Conservation (phyloP, 305 asterid species). For the Fraxinus greggii region DNA sequence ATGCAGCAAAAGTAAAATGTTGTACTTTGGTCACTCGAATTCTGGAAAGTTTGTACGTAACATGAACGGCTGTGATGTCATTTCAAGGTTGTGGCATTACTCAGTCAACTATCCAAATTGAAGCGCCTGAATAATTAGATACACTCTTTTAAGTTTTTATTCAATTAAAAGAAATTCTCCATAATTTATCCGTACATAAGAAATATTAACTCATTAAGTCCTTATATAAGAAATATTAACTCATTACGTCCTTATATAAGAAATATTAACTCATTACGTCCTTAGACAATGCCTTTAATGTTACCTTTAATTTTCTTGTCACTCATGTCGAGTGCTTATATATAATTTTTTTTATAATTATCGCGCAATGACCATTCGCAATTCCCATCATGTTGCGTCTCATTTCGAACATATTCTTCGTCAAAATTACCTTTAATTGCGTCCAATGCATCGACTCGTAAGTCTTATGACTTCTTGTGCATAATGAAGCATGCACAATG, state of each 20-base stretch:
- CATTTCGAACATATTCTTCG: no score
- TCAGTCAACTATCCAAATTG: neutral
- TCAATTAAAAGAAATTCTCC: neutral
- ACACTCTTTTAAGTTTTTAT: neutral
- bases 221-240: neutral
- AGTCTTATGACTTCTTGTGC: no score
- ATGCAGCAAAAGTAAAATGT: neutral
- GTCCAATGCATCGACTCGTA: no score
- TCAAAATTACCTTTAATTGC: no score
- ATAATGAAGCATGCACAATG: no score
- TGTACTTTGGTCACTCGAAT: neutral
- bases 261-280: neutral
- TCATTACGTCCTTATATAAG: neutral
- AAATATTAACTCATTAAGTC: neutral
- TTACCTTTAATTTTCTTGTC: no score
- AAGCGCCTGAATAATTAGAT: constrained; percentile 1
- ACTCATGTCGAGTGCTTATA: no score
- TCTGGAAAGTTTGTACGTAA: neutral
- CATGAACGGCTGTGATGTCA: neutral
- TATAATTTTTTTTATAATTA: no score
- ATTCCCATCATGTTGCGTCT: no score
- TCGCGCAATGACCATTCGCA: no score
- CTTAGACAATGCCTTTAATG: neutral
- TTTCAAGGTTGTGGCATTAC: neutral
- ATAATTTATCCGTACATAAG: no score